Evolutionary conservation across 75 land plant species (phyloP).

Genomic region (Adiantum capillusveneris): DNA sequence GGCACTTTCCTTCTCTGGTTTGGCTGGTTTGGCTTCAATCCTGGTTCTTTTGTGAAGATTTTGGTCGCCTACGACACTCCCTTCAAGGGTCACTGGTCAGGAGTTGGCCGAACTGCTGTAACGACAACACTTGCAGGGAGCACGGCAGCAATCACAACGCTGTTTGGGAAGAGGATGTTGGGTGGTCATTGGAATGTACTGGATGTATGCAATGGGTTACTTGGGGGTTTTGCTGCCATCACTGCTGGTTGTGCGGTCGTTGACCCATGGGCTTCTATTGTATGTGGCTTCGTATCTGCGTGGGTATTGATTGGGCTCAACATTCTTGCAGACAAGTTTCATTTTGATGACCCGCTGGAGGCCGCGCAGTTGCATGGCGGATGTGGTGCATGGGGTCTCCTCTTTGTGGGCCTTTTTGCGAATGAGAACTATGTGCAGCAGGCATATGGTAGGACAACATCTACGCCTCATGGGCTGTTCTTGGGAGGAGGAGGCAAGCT

Average conservation of each 20-base stretch:
- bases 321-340: constrained; percentile 33
- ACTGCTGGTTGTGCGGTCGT: constrained; percentile 73
- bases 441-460: no score
- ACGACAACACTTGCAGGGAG: constrained; percentile 75
- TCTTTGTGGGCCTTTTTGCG: constrained; percentile 70
- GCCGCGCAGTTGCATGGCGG: no score
- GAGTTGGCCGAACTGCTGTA: constrained; percentile 75
- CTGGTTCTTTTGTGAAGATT: constrained; percentile 65
- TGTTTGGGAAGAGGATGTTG: constrained; percentile 40
- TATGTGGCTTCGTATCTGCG: no score
- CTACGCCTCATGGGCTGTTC: constrained; percentile 9
- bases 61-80: constrained; percentile 27
- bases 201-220: constrained; percentile 78
- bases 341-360: constrained; percentile 77
- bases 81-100: constrained; percentile 67
- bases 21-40: constrained; percentile 61
- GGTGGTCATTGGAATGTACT: constrained; percentile 78
- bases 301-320: constrained; percentile 64
- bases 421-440: constrained; percentile 57
- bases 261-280: constrained; percentile 75
- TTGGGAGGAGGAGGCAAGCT: constrained; percentile 32
- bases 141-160: constrained; percentile 52
- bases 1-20: constrained; percentile 36
- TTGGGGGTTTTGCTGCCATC: constrained; percentile 83
- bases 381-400: constrained; percentile 86